These are phyloP conservation scores for Petunia hybrid DNA, from an alignment of 305 asterid genomes.

Conservation along the genomic window DNA sequence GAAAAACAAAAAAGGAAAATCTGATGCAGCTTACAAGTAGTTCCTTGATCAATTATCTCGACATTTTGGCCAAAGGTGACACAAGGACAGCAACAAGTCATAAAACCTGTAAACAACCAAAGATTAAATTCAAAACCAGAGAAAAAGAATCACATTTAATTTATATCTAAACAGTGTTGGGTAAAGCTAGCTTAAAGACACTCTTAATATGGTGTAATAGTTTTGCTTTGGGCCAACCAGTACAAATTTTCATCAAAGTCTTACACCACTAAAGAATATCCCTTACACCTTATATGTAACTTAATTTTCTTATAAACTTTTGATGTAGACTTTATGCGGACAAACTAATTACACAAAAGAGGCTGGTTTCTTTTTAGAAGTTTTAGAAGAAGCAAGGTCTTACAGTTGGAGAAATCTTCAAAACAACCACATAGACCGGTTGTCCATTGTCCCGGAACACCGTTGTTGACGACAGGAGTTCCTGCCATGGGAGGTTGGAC, in stretches of 20 bases:
- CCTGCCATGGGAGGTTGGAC: background rate
- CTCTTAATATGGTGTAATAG: too few species aligned
- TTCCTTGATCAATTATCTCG: slow-evolving; percentile 45
- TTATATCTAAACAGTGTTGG: too few species aligned
- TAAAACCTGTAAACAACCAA: slow-evolving; percentile 35
- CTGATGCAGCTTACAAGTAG: slow-evolving; percentile 35
- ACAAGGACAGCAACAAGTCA: slow-evolving; percentile 48
- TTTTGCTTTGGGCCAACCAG: background rate
- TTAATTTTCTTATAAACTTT: too few species aligned
- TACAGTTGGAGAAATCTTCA: slow-evolving; percentile 45
- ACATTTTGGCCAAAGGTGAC: slow-evolving; percentile 45
- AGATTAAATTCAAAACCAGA: background rate
- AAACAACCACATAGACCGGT: slow-evolving; percentile 44
- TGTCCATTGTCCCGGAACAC: slow-evolving; percentile 39
- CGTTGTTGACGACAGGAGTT: slow-evolving; percentile 22
- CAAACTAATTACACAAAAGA: background rate
- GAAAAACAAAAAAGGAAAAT: background rate
- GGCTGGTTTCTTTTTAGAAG: too few species aligned
- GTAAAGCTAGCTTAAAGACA: too few species aligned
- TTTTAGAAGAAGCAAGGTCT: background rate
- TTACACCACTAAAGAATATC: background rate
- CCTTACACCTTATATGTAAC: too few species aligned
- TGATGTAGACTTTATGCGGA: too few species aligned
- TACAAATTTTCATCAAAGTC: background rate
- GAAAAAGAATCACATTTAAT: background rate